These are phyloP conservation scores for Nemania sp. DNA, from an alignment of 2,329 filamentous ascomycete genomes.

Conservation along the genomic window DNA sequence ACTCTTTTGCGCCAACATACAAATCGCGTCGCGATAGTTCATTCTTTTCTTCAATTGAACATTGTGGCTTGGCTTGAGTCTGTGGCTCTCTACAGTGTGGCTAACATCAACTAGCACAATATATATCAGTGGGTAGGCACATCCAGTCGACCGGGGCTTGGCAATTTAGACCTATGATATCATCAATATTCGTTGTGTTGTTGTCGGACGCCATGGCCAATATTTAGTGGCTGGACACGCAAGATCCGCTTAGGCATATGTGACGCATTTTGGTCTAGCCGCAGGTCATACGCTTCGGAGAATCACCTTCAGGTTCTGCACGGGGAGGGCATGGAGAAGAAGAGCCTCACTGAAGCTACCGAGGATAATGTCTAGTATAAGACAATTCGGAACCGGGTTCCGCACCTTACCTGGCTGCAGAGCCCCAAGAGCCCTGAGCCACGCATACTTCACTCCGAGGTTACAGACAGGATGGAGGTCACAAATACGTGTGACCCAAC, in stretches of 20 bases:
- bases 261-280: background rate
- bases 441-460: slow-evolving; percentile 37
- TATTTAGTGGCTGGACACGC: slow-evolving; percentile 3
- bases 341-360: slow-evolving; percentile 5
- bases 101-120: background rate
- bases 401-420: slow-evolving; percentile 52
- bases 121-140: background rate
- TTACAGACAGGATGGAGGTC: slow-evolving; percentile 41
- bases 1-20: background rate
- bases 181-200: background rate
- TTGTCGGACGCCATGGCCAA: background rate
- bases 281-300: too few species aligned
- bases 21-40: background rate
- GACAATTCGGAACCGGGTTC: slow-evolving; percentile 51
- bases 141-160: background rate
- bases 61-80: slow-evolving; percentile 1
- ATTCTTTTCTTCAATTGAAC: background rate
- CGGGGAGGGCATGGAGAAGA: slow-evolving; percentile 21
- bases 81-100: background rate
- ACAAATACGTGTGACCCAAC: slow-evolving; percentile 9
- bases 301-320: slow-evolving; percentile 8
- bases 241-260: background rate
- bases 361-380: slow-evolving; percentile 29
- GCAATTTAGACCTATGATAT: slow-evolving; percentile 1
- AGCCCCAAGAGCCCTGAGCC: slow-evolving; percentile 40